Base-by-base conservation (phyloP, 2,329 filamentous ascomycete genomes). In the Cladophialophora bantiana region DNA sequence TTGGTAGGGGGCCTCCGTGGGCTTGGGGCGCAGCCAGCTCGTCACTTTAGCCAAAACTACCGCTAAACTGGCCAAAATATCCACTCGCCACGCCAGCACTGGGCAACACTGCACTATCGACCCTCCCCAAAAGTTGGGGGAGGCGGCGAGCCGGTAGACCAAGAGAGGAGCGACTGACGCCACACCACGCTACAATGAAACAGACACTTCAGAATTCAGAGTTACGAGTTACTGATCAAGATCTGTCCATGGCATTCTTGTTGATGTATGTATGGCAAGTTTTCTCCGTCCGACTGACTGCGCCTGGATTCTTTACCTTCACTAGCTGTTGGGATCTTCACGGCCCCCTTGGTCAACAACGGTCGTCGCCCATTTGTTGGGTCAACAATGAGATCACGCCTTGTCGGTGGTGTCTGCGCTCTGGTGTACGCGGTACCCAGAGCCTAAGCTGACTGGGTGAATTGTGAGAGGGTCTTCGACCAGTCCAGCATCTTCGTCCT, bases 121-220 rank as follows among this genome's bases (percentile, higher is more conserved):
- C 26, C 34, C 31, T 20, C 53, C 32, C 32, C 12, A 36, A 55
- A 55, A 55, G 53, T 55, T 55, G 53, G 53, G 53, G 53, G 53
- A 55, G 53, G 45, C 45, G 45, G 45, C 45, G 20, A 31, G 45
- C 12, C 45, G 45, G 45, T 50, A 31, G 45, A 50, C 45, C 45
- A 50, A 50, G 45, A 50, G 45, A 50, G 45, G 45, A 50, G 45
- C 45, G 45, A 55, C 53, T 52, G 38, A 52, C 42, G 57, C 57
- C 55, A 58, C 55, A 58, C 55, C 55, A 58, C 55, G 38, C 55
- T 58, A 58, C 55, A 38, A 40, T 58, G 20, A 32, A 10, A 42
- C 38, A 12, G n/a, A 38, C 34, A 15, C 15, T 57, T 26, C 35
- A 45, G 55, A 42, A 42, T 50, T 10, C 26, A 31, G 45, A 31